phyloP scores from a whole-genome alignment of 345 rosid genomes.

The Arabidopsis suecica region DNA sequence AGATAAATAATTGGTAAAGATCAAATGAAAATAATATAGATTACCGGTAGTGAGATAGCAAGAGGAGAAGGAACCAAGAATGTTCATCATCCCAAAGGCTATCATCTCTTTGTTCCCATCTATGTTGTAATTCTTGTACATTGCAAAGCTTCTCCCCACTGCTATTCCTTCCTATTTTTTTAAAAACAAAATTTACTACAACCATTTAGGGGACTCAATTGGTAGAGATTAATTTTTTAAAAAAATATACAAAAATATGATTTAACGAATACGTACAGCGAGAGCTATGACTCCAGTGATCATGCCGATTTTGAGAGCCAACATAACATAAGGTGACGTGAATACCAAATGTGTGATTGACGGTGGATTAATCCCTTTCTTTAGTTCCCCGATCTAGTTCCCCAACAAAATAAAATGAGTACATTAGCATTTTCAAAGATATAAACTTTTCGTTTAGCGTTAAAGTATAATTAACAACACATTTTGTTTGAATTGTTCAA shows the following conservation, averaged over 20 bases:
- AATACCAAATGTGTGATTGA: conserved; percentile 67
- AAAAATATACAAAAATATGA: not conserved
- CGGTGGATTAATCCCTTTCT: conserved; percentile 84
- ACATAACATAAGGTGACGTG: conserved; percentile 54
- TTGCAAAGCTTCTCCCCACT: conserved; percentile 89
- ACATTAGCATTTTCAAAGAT: not conserved
- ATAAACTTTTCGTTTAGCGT: not conserved
- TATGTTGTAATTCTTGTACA: conserved; percentile 87
- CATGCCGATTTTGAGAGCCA: conserved; percentile 74
- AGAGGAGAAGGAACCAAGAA: conserved; percentile 86
- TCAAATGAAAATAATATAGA: not conserved
- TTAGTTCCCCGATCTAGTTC: conserved; percentile 74
- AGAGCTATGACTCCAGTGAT: conserved; percentile 84
- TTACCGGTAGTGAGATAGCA: conserved; percentile 86
- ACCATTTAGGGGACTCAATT: not conserved
- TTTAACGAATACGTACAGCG: conserved; percentile 57
- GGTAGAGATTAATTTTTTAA: not conserved
- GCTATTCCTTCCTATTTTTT: conserved; percentile 86
- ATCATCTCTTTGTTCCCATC: conserved; percentile 98
- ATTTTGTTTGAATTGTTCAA: not conserved
- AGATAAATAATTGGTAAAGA: not conserved
- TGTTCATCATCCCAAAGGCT: conserved; percentile 88
- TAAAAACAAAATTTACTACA: not conserved
- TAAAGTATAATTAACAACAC: too few relatives aligned
- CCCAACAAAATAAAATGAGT: not conserved